Evolutionary conservation across 169 alveolate genomes (phyloP).

Genomic region (Sarcocystis neurona): DNA sequence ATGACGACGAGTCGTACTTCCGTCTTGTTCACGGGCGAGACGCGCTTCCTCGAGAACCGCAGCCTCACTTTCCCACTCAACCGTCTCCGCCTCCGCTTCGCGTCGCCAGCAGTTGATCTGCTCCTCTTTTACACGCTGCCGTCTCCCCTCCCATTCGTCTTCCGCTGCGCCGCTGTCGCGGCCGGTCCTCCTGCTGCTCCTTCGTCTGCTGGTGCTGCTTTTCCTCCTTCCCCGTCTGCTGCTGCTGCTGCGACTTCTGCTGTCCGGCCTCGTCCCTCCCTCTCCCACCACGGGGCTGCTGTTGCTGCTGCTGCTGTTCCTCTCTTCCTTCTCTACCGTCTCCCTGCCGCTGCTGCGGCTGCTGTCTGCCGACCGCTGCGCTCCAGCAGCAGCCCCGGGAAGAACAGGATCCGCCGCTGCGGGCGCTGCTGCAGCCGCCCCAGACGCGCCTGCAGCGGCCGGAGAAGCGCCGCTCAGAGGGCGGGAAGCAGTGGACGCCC

Average conservation of each 20-base stretch:
- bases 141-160: neutral
- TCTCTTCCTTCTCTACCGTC: slow-evolving; percentile 3
- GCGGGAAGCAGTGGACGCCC: no score
- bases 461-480: no score
- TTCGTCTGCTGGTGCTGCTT: neutral
- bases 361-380: no score
- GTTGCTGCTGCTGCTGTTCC: neutral
- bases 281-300: neutral
- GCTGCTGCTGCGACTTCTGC: neutral
- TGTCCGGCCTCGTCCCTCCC: neutral
- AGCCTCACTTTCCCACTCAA: slow-evolving; percentile 29
- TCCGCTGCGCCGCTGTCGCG: neutral
- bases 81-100: slow-evolving; percentile 22
- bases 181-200: neutral
- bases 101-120: neutral
- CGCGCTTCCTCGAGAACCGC: slow-evolving; percentile 8
- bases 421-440: no score
- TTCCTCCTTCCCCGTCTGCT: slow-evolving; percentile 1
- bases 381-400: no score
- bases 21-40: neutral
- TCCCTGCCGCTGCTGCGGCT: no score
- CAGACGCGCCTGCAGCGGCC: no score
- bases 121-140: neutral
- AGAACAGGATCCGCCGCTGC: no score
- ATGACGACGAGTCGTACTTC: neutral